Base-by-base conservation (phyloP, 2,329 filamentous ascomycete species). In the Penicillium paneum region DNA sequence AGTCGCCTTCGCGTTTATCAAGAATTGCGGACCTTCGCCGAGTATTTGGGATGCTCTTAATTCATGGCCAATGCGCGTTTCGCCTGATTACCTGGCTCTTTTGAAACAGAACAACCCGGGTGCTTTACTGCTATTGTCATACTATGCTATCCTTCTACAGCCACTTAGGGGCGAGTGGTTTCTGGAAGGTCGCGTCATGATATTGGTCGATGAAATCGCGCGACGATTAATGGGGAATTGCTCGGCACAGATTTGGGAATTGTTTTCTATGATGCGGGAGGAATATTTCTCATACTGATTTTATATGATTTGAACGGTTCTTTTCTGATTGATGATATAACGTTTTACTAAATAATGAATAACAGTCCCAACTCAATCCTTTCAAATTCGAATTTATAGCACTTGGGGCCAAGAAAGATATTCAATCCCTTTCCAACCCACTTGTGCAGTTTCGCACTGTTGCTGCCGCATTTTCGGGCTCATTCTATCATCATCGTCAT, bases 1-100 rank as follows among this genome's bases (percentile, higher is more conserved):
- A 11, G 36, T 48, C 17, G 54, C 53, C 2, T 58, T 60, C 26
- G 50, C 49, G 10, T 56, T 49, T 21, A n/a, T 55, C 29, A 35
- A 51, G 12, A 43, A 21, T 11, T 8, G 5, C 12, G 31, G 12
- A 24, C 21, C 21, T 3, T 24, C 21, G 21, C 7, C 8, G 21
- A 40, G 19, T 26, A 10, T 40, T 15, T 40, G 38, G 38, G 21
- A 26, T 26, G 38, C 15, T 26, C 6, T 40, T 5, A 26, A 15
- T 3, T 26, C 38, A 13, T 40, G 19, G 38, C 38, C 21, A 6
- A 34, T 13, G 5, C 31, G 13, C 5, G 31, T 34, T 2, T 34
- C 15, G 31, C 31, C 31, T 13, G 31, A 34, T 5, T 34, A 34
- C 31, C 15, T 34, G 15, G 13, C 15, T 15, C 3, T 34, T 6